Evolutionary conservation across 2,329 filamentous ascomycete genomes (phyloP).

Genomic region (Phyllosticta citriasiana): DNA sequence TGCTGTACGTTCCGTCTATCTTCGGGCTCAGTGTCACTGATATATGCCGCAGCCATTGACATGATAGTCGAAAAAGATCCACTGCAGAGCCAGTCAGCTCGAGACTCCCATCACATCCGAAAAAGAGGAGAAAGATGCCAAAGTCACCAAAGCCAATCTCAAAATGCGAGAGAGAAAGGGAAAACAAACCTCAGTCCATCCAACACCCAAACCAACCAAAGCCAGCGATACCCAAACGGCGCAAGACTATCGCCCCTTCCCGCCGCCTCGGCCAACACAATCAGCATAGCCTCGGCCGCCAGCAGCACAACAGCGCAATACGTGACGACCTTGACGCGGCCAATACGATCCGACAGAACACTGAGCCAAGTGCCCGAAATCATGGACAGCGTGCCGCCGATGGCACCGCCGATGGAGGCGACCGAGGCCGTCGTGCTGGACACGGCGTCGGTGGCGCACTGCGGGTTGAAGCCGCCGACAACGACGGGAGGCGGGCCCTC

Average conservation of each 20-base stretch:
- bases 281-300: conserved; percentile 5
- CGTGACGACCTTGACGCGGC: conserved; percentile 9
- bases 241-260: not conserved
- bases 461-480: conserved; percentile 12
- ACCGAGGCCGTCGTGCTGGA: conserved; percentile 7
- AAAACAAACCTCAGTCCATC: conserved; percentile 12
- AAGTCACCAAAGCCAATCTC: too few species aligned
- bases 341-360: conserved; percentile 11
- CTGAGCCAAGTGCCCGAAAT: conserved; percentile 7
- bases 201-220: conserved; percentile 10
- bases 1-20: conserved; percentile 11
- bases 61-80: conserved; percentile 12
- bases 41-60: conserved; percentile 13
- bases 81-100: conserved; percentile 1
- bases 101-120: not conserved
- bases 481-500: not conserved
- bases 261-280: conserved; percentile 5
- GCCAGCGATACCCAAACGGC: conserved; percentile 7
- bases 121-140: not conserved
- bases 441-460: conserved; percentile 10
- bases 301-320: conserved; percentile 6
- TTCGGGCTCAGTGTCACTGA: conserved; percentile 10
- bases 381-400: conserved; percentile 11
- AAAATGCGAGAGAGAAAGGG: not conserved
- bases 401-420: conserved; percentile 7